Evolutionary conservation across 768 basidiomycete genomes (phyloP).

Genomic region (Lyophyllum shimeji): DNA sequence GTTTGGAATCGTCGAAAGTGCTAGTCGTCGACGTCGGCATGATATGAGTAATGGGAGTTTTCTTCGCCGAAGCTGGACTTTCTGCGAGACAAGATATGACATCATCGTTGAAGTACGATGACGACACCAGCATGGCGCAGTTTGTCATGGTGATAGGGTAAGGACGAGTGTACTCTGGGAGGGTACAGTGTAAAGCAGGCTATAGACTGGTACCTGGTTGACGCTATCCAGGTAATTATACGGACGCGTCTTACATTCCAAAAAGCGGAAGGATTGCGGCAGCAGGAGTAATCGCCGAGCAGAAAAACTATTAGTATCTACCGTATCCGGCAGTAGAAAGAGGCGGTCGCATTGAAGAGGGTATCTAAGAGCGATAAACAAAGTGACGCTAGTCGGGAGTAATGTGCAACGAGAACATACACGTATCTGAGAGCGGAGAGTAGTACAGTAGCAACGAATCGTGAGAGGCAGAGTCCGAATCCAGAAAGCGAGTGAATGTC

Average conservation of each 20-base stretch:
- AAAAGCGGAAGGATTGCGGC: not conserved
- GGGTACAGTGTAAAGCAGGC: too few species aligned
- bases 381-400: not conserved
- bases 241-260: too few species aligned
- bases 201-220: too few species aligned
- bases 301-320: not conserved
- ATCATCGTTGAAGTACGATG: not conserved
- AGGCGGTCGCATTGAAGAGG: not conserved
- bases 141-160: too few species aligned
- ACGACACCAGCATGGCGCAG: not conserved
- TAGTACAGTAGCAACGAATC: not conserved
- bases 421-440: not conserved
- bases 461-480: not conserved
- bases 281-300: not conserved
- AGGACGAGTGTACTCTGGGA: too few species aligned
- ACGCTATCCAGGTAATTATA: too few species aligned
- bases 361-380: not conserved
- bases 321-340: not conserved
- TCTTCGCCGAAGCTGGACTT: too few species aligned
- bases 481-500: not conserved
- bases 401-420: not conserved
- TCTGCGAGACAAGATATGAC: not conserved
- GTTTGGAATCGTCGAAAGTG: conserved; percentile 37
- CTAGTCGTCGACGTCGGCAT: conserved; percentile 24
- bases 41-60: too few species aligned